Base-by-base conservation (phyloP, 2,329 filamentous ascomycete species). In the Penicillium sp. region DNA sequence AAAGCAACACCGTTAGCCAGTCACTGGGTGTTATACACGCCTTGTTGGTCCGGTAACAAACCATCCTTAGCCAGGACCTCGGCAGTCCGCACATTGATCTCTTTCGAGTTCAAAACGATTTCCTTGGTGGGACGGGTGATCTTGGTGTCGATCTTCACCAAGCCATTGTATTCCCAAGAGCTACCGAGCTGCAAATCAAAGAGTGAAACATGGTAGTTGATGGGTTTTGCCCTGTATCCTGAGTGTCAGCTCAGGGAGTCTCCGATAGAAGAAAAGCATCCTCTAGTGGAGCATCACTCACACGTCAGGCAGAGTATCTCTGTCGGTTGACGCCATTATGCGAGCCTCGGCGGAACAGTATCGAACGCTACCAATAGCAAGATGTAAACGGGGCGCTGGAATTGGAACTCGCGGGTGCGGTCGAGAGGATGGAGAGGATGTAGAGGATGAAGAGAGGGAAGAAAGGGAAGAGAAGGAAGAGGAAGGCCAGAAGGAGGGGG, bases 161-260 rank as follows among this genome's bases (percentile, higher is more conserved):
- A 82, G 56, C 93, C 93, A 72, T 91, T 82, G 74, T 91, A 98
- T 50, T 79, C 82, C 84, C 91, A 95, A 49, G 73, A 73, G 45
- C 79, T 80, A 54, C 79, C 78, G 44, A 82, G 72, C 58, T 95
- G 84, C 54, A 98, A 74, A 59, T 93, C 85, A 64, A 77, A 82
- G 59, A 98, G 79, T 46, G 85, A 88, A 56, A 98, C 77, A 62
- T 81, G 76, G 73, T 98, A 98, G 74, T 97, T 89, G 52, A 77
- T 74, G 2, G 93, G 89, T 73, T 89, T 91, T 65, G 91, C 82
- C 64, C 80, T 84, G 51, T 38, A 44, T 42, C 18, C 20, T 37
- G 23, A 40, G 14, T 37, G 20, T 37, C 35, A 22, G 35, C n/a
- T 8, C 20, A 22, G 10, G 7, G 16, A 32, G 16, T 8, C 31